Base-by-base conservation (phyloP, 2,329 filamentous ascomycete genomes). In the Fusarium cicatricum region DNA sequence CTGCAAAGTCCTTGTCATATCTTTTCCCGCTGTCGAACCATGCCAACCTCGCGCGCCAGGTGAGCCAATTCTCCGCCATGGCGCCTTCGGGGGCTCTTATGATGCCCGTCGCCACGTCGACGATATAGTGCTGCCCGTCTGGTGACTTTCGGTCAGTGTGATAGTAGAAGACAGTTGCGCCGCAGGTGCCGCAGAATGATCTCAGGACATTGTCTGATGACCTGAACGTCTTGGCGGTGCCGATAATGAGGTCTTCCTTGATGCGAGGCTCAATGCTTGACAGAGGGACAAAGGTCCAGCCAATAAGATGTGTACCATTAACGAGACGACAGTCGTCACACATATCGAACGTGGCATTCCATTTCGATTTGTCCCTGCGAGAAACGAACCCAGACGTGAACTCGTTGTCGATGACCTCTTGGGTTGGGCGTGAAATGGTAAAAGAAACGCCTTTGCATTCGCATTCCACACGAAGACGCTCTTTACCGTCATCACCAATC, bases 391-490 rank as follows among this genome's bases (percentile, higher is more conserved):
- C 46, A 9, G 65, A 64, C 50, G 76, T 52, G 39, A 69, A 70
- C 5, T 67, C 63, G 41, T 76, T 68, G 1, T 66, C 56, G 21
- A 70, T 59, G 3, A 71, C 66, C 14, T 67, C 66, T 5, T 70
- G 46, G 4, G 65, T 70, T 2, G 80, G 80, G 3, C 78, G 72
- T 10, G 70, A 62, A 26, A 82, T 70, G 5, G 75, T 77, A 62
- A 82, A 81, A 4, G 75, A 77, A 0, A 82, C 76, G 10, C 80
- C 79, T 34, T 75, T 77, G 52, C 80, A 83, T 50, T 76, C 71
- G 58, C 80, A 82, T 55, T 80, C 57, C 0, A 72, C 80, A 0
- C 75, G 73, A 11, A 83, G 72, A 15, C 74, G 65, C 32, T 80
- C 74, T 36, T 72, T 62, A 10, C 77, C 77, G 9, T 74, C 65